Conservation (phyloP, 192 early-diverging fungal species). For the Umbelopsis sp. region DNA sequence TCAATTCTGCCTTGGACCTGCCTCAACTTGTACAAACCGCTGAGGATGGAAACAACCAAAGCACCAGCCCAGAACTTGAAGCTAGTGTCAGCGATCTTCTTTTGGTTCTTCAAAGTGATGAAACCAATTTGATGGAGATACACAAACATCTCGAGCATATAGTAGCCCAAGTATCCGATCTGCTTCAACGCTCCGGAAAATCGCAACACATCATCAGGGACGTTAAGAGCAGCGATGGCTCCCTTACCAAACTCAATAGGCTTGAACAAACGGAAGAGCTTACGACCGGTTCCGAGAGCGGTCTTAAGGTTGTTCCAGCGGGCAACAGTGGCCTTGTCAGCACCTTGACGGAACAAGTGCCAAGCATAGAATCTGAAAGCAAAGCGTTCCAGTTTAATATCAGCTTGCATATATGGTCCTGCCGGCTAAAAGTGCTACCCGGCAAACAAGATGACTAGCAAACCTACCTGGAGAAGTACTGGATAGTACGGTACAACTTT, state of each 20-base stretch:
- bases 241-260: conserved; percentile 68
- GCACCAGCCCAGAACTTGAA: conserved; percentile 71
- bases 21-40: conserved; percentile 68
- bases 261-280: conserved; percentile 73
- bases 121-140: conserved; percentile 65
- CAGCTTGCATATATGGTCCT: too few relatives aligned
- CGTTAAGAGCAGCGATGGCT: conserved; percentile 54
- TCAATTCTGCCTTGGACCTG: conserved; percentile 51
- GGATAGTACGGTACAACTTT: conserved; percentile 79
- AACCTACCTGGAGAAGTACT: conserved; percentile 72
- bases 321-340: conserved; percentile 59
- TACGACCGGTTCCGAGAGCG: conserved; percentile 63
- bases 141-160: conserved; percentile 61
- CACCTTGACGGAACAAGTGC: conserved; percentile 59
- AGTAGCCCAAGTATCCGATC: conserved; percentile 62
- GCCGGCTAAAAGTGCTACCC: too few relatives aligned
- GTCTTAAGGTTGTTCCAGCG: conserved; percentile 66
- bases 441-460: too few relatives aligned
- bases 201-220: conserved; percentile 65
- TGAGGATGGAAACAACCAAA: conserved; percentile 61
- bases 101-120: conserved; percentile 65
- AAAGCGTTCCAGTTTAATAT: not conserved
- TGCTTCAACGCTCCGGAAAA: conserved; percentile 58
- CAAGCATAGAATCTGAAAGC: conserved; percentile 66
- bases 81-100: conserved; percentile 60